phyloP scores from a whole-genome alignment of 2,329 filamentous ascomycete genomes.

The Talaromyces sp. region DNA sequence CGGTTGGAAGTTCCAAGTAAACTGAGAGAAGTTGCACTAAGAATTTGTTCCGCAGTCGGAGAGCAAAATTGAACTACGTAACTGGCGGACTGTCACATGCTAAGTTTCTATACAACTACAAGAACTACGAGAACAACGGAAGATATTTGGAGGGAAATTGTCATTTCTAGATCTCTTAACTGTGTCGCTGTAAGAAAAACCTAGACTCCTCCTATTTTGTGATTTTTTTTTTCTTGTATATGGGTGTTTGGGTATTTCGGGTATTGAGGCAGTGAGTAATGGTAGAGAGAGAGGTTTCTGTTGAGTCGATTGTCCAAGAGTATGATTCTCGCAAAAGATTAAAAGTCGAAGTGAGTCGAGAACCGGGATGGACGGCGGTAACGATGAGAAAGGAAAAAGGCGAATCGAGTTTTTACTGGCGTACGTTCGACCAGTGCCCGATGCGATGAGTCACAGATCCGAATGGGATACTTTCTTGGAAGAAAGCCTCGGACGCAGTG shows the following conservation, averaged over 20 bases:
- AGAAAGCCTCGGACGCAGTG: background rate
- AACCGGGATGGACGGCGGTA: background rate
- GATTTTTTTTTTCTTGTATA: constrained; percentile 20
- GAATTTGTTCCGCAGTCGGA: constrained; percentile 11
- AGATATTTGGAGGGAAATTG: constrained; percentile 27
- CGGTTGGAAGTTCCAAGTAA: constrained; percentile 4
- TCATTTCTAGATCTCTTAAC: constrained; percentile 28
- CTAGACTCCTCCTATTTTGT: constrained; percentile 28
- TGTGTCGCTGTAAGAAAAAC: constrained; percentile 17
- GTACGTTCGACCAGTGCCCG: background rate
- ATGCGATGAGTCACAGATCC: background rate
- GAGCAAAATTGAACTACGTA: background rate
- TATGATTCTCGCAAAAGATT: background rate
- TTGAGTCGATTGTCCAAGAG: background rate
- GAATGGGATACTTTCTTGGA: background rate
- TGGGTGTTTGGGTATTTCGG: constrained; percentile 11
- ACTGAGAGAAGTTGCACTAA: background rate
- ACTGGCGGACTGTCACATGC: background rate
- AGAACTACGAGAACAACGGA: background rate
- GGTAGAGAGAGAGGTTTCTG: background rate
- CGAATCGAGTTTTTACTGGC: background rate
- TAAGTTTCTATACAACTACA: background rate
- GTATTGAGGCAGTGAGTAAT: background rate
- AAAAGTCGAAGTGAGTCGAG: background rate
- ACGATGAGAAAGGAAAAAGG: background rate